Evolutionary conservation across 306 rosid species (phyloP).

Genomic region (Prunus padus): DNA sequence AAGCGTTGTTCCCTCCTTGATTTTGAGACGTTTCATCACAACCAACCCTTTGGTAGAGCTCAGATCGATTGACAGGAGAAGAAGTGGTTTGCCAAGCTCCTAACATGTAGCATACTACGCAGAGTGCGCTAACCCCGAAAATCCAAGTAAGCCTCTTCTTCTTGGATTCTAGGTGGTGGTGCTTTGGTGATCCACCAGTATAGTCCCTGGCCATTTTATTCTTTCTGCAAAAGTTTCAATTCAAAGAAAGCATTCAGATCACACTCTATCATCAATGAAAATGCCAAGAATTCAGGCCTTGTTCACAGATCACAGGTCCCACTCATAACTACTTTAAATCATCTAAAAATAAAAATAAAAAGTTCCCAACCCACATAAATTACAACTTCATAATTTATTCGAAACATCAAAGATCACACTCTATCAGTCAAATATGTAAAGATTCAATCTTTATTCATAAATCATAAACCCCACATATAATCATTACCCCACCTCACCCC

Average conservation of each 20-base stretch:
- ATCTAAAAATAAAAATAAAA: background rate
- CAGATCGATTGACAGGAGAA: conserved; percentile 47
- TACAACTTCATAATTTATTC: background rate
- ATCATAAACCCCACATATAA: background rate
- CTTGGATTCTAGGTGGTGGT: conserved; percentile 61
- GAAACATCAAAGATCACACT: conserved; percentile 10
- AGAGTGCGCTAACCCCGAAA: conserved; percentile 71
- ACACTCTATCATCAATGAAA: background rate
- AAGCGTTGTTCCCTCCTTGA: background rate
- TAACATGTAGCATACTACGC: conserved; percentile 64
- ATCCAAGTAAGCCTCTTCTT: conserved; percentile 74
- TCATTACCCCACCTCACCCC: background rate
- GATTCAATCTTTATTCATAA: background rate
- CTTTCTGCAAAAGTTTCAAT: conserved; percentile 19
- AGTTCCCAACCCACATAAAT: background rate
- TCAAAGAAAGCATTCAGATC: conserved; percentile 3
- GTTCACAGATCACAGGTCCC: background rate
- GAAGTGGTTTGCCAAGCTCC: conserved; percentile 70
- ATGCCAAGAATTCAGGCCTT: background rate
- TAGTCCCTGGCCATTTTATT: conserved; percentile 70
- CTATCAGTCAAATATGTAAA: background rate
- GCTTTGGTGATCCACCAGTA: conserved; percentile 88
- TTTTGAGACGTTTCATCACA: conserved; percentile 33
- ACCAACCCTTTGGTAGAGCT: conserved; percentile 39
- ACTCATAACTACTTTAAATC: background rate